Evolutionary conservation across 2,329 filamentous ascomycete species (phyloP), one percentile per base, ranked within the genome.

Genomic region (Fusarium tanahbumbuense): DNA sequence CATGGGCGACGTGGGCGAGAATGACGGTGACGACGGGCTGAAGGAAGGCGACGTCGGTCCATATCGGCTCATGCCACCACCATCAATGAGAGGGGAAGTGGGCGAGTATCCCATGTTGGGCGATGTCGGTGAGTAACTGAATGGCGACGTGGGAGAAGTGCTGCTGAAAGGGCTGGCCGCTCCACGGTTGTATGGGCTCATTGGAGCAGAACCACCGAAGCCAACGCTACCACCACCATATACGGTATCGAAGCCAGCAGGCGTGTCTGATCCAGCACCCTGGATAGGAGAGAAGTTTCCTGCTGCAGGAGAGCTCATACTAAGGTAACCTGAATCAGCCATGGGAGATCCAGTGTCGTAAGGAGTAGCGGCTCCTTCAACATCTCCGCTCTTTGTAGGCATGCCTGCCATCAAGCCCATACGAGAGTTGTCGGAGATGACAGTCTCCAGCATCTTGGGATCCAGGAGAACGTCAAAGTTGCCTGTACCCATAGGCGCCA

Each of bases 401-500:
- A 95, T 91, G 55, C 91, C 92, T 58, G 91, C 89, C 87, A 93
- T 93, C 49, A 94, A 87, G 75, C 91, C 92, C 84, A 91, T 93
- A 78, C 92, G 90, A 45, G 92, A 93, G 80, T 97, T 97, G 81
- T 97, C 94, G 52, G 93, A 94, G 63, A 97, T 94, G 76, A 97
- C 93, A 20, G 94, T 97, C 80, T 97, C 93, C 45, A 98, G 88
- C 93, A 99, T 97, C 81, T 92, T 92, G 71, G 94, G 94, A 78
- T 99, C 97, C 72, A 99, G 87, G 73, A 94, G 90, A 56, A 98
- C 90, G 71, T 99, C 94, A 76, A 99, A 95, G 81, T 97, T 94
- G 70, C 96, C 96, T 61, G 97, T 99, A 68, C 96, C 96, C 87
- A 97, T 95, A 30, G 97, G 96, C 8, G 97, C 96, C 82, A 98